These are phyloP conservation scores for Thinopyrum elongatum DNA, from an alignment of 176 grass and related monocot genomes.

Conservation along the genomic window DNA sequence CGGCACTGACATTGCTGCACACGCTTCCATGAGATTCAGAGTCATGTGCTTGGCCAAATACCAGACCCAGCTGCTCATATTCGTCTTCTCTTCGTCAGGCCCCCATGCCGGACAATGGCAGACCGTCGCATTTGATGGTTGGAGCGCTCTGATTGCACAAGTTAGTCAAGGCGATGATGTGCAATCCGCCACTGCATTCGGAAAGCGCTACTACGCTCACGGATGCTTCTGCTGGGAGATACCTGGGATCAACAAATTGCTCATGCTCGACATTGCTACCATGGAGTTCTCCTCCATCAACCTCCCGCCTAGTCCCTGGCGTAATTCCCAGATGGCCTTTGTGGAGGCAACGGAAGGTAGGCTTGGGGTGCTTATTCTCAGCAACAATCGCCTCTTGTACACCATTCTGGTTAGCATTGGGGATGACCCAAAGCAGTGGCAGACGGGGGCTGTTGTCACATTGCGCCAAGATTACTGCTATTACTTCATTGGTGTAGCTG, in stretches of 20 bases:
- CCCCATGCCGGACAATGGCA: not conserved
- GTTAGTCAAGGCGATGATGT: too few relatives aligned
- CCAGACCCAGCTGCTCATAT: not conserved
- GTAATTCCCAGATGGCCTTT: too few relatives aligned
- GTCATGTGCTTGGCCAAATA: not conserved
- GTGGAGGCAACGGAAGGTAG: not conserved
- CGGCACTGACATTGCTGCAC: not conserved
- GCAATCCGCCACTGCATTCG: too few relatives aligned
- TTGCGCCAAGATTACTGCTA: not conserved
- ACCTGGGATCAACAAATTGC: not conserved
- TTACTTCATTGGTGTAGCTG: not conserved
- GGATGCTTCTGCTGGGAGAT: not conserved
- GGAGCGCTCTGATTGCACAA: not conserved
- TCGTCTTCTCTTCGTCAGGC: not conserved
- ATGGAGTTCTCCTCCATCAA: not conserved
- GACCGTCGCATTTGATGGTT: not conserved
- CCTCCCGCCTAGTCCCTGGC: too few relatives aligned
- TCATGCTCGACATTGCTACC: not conserved
- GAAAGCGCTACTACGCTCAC: not conserved
- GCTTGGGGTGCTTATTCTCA: not conserved
- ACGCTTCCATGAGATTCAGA: not conserved
- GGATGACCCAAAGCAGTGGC: not conserved
- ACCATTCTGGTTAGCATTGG: not conserved
- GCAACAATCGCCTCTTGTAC: not conserved
- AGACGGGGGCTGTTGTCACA: too few relatives aligned